Evolutionary conservation across 345 rosid genomes (phyloP), one percentile per base, ranked within the genome.

Genomic region (Populus davidiana): DNA sequence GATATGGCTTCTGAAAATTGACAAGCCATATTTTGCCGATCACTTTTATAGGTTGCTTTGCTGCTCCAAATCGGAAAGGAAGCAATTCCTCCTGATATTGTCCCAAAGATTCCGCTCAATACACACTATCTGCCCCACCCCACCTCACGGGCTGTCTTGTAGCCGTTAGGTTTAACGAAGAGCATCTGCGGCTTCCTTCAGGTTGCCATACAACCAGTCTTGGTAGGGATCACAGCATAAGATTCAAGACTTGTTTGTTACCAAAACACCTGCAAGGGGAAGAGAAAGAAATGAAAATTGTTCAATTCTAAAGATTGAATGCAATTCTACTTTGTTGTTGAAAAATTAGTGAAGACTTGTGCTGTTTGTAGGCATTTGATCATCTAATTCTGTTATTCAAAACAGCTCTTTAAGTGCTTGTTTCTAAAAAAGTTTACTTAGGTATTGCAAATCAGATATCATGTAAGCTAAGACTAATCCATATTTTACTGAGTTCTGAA

Each of bases 141-240:
- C 94, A 27, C 93, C 99, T 52, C 96, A 95, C 17, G 96, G 98
- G n/a, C 92, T 95, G 23, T 81, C 96, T 93, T 69, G 80, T 91
- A 29, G 75, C 88, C 65, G 83, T 93, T 68, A 88, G 91, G 50
- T 93, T 90, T 67, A 87, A 85, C 5, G 89, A 90, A 85, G 89
- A 90, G 43, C 92, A 90, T 76, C 85, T 92, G 52, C 72, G 47
- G 70, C 94, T 88, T 83, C 99, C 99, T 10, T 33, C 76, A 29
- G 88, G 77, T 79, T 83, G 85, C 73, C 94, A 97, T 23, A 25
- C 69, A 17, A 77, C 87, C 80, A 96, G 99, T 84, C 87, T 86
- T 81, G 99, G 98, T 74, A 91, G 97, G 84, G 79, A 80, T 81
- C 91, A 78, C 13, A 86, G 83, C 20, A 43, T 93, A 63, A 87